Percentiles rank a stretch among this genome's conserved stretches.
These are phyloP conservation scores for Gentiana straminea DNA, from an alignment of 257 asterid species.

Conservation along the genomic window DNA sequence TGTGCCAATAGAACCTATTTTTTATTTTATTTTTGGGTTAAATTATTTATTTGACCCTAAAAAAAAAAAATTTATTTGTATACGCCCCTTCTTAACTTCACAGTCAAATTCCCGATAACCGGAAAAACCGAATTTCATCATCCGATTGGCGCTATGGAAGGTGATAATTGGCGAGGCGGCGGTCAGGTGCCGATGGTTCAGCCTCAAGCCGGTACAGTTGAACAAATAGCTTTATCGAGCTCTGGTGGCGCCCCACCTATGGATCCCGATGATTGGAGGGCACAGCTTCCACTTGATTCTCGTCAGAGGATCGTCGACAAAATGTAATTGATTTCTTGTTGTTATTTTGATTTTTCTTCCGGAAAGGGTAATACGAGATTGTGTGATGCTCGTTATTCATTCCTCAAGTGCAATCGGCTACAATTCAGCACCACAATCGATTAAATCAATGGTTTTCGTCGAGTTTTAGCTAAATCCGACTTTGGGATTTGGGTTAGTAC, in stretches of 20 bases:
- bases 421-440: neutral
- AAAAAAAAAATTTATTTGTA: too few relatives aligned
- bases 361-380: neutral
- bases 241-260: constrained; percentile 13
- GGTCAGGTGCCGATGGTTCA: constrained; percentile 46
- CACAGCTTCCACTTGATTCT: constrained; percentile 49
- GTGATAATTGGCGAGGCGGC: constrained; percentile 41
- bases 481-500: too few relatives aligned
- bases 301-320: constrained; percentile 67
- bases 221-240: constrained; percentile 26
- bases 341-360: neutral
- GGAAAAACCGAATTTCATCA: too few relatives aligned
- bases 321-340: constrained; percentile 22
- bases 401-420: neutral
- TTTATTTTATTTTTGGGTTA: too few relatives aligned
- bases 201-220: constrained; percentile 40
- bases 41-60: too few relatives aligned
- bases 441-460: neutral
- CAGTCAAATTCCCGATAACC: too few relatives aligned
- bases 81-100: too few relatives aligned
- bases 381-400: neutral
- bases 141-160: constrained; percentile 31
- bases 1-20: too few relatives aligned
- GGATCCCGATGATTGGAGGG: constrained; percentile 52
- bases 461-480: too few relatives aligned